Conservation (phyloP, 371 early-diverging fungal species). For the Ordospora colligata region DNA sequence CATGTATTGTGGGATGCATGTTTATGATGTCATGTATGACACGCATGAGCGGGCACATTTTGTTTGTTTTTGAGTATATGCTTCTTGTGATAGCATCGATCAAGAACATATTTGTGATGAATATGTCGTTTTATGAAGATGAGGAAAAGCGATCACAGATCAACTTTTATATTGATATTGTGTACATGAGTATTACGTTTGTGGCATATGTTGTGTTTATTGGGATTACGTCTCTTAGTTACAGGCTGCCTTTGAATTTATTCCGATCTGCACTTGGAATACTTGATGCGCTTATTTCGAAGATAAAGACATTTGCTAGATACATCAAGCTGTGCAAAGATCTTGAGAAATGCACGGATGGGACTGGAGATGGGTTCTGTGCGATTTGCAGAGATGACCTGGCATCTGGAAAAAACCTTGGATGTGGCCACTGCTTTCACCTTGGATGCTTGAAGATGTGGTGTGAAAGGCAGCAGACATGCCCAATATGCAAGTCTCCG, state of each 20-base stretch:
- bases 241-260: slow-evolving; percentile 53
- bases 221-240: slow-evolving; percentile 36
- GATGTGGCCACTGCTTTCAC: slow-evolving; percentile 93
- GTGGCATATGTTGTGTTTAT: slow-evolving; percentile 44
- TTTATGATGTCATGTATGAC: background rate
- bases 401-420: slow-evolving; percentile 68
- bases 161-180: slow-evolving; percentile 47
- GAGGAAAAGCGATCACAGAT: background rate
- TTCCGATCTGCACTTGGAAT: slow-evolving; percentile 39
- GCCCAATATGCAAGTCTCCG: slow-evolving; percentile 76
- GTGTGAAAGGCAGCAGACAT: slow-evolving; percentile 91
- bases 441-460: slow-evolving; percentile 85
- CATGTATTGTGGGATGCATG: background rate
- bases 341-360: slow-evolving; percentile 44
- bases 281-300: slow-evolving; percentile 36
- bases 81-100: slow-evolving; percentile 32
- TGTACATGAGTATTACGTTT: slow-evolving; percentile 29
- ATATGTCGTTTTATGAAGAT: background rate
- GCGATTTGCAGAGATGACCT: slow-evolving; percentile 60
- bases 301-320: slow-evolving; percentile 16
- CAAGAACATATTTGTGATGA: slow-evolving; percentile 18
- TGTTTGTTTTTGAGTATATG: slow-evolving; percentile 56
- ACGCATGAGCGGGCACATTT: slow-evolving; percentile 26
- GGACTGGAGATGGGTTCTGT: slow-evolving; percentile 41
- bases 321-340: slow-evolving; percentile 41